phyloP scores from a whole-genome alignment of 148 eudicot genomes.

The Arctostaphylos glauca region DNA sequence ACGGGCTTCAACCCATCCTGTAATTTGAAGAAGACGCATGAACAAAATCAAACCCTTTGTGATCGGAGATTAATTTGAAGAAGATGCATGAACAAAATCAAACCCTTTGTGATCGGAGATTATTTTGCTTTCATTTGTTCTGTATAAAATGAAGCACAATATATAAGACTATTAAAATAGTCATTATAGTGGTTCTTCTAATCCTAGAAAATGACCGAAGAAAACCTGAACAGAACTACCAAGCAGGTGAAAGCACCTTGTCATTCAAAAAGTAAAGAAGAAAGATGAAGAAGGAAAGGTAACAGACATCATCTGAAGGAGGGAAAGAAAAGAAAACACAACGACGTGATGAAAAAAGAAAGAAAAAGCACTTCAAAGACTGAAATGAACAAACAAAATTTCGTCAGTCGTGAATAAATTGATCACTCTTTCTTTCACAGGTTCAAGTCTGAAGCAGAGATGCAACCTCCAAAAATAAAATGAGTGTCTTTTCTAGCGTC shows the following conservation, averaged over 20 bases:
- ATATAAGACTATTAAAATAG: neutral
- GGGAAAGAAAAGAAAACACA: neutral
- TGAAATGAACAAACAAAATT: neutral
- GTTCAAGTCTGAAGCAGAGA: slow-evolving; percentile 8
- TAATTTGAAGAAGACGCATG: neutral
- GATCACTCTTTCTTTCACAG: neutral
- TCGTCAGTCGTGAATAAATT: neutral
- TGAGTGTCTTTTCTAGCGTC: neutral
- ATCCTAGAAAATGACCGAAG: too few relatives aligned
- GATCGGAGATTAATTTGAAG: neutral
- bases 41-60: neutral
- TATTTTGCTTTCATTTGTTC: neutral
- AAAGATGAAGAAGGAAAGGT: neutral
- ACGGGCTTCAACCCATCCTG: slow-evolving; percentile 86
- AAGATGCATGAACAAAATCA: neutral
- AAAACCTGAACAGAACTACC: too few relatives aligned
- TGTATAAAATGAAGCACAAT: neutral
- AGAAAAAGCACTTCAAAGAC: neutral
- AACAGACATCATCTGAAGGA: too few relatives aligned
- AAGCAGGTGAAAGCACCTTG: too few relatives aligned
- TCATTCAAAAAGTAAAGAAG: neutral
- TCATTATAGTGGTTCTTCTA: neutral
- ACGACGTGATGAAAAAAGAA: neutral
- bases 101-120: neutral
- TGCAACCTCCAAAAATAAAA: neutral